Conservation (phyloP, 768 basidiomycete genomes). For the Russula compacta region DNA sequence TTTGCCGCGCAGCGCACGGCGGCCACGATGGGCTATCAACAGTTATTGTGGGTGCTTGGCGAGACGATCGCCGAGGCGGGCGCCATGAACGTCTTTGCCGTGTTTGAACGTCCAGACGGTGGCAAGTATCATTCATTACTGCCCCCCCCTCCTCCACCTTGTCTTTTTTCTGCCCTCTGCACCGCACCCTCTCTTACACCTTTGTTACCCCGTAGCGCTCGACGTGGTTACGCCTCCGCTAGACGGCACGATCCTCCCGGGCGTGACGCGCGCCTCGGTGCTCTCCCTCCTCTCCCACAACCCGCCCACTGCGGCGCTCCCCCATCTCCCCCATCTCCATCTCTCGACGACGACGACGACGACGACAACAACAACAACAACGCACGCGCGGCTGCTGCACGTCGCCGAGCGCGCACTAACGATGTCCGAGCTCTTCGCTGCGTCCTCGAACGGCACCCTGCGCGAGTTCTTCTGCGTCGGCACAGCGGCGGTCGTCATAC, state of each 20-base stretch:
- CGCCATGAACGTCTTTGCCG: conserved; percentile 45
- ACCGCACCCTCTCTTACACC: conserved; percentile 14
- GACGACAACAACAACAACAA: conserved; percentile 24
- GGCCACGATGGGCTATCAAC: conserved; percentile 37
- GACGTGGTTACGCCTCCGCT: conserved; percentile 86
- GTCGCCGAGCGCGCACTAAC: conserved; percentile 39
- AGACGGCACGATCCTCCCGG: conserved; percentile 87
- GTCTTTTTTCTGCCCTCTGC: not conserved
- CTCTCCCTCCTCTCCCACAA: conserved; percentile 64
- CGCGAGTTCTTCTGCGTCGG: conserved; percentile 82
- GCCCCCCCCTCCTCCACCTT: too few relatives aligned
- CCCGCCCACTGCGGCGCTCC: conserved; percentile 23
- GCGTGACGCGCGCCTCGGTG: conserved; percentile 87
- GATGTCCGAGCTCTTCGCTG: conserved; percentile 34
- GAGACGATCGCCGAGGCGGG: conserved; percentile 31
- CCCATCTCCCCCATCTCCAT: not conserved
- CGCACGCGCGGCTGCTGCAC: conserved; percentile 25
- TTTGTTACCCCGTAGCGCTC: conserved; percentile 33
- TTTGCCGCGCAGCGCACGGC: conserved; percentile 38
- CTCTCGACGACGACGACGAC: too few relatives aligned
- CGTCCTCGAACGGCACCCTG: conserved; percentile 49
- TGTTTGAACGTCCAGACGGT: conserved; percentile 35
- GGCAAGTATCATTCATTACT: conserved; percentile 13
- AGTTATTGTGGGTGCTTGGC: conserved; percentile 43
- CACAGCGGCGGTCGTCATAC: conserved; percentile 70